Evolutionary conservation across 2,329 filamentous ascomycete genomes (phyloP).

Genomic region (Aspergillus aculeatinus): DNA sequence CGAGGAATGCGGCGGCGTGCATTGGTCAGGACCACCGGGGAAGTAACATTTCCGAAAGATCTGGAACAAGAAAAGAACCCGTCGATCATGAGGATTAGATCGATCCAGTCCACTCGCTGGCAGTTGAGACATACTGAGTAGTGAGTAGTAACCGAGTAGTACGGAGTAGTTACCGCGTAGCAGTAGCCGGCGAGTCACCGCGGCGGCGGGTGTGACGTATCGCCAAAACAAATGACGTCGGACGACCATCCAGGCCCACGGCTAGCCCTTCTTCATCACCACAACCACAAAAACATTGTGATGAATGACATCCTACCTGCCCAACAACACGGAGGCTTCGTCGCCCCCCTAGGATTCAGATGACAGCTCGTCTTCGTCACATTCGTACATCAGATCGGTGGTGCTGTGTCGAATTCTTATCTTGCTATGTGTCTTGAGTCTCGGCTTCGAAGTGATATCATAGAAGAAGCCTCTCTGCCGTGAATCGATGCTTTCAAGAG

Average conservation of each 20-base stretch:
- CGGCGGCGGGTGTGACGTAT: background rate
- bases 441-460: too few relatives aligned
- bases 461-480: too few relatives aligned
- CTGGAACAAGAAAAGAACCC: background rate
- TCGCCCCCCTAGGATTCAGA: background rate
- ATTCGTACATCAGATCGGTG: background rate
- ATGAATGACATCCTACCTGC: too few relatives aligned
- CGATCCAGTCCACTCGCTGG: background rate
- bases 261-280: background rate
- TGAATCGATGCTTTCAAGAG: too few relatives aligned
- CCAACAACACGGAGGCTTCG: background rate
- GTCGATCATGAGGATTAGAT: background rate
- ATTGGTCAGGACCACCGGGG: background rate
- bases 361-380: background rate
- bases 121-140: too few relatives aligned
- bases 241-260: background rate
- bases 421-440: too few relatives aligned
- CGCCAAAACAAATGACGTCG: background rate
- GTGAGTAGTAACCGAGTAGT: too few relatives aligned
- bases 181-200: background rate
- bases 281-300: too few relatives aligned
- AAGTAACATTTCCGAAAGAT: background rate
- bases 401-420: background rate
- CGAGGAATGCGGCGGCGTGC: background rate
- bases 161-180: background rate